A percentile compares a stretch with the other conserved stretches of the same genome.
Evolutionary conservation across 495 filamentous ascomycete species (phyloP).

Genomic region (Penicillium roqueforti): DNA sequence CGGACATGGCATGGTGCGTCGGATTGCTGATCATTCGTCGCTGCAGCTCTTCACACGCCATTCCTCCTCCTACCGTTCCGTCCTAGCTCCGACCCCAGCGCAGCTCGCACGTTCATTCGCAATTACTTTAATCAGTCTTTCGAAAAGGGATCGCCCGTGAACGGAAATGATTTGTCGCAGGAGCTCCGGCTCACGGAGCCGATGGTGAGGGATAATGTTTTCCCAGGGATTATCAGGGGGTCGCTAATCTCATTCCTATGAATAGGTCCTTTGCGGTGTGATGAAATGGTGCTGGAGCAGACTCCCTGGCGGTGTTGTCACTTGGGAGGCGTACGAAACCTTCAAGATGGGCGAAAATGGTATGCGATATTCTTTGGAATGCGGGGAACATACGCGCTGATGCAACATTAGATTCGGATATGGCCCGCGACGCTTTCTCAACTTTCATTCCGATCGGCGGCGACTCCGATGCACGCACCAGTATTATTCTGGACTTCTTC

Average conservation of each 20-base stretch:
- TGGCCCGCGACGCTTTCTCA: constrained; percentile 88
- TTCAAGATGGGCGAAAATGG: constrained; percentile 94
- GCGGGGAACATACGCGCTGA: constrained; percentile 7
- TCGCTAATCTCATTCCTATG: constrained; percentile 3
- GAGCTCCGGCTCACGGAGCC: constrained; percentile 92
- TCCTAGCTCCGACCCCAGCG: constrained; percentile 85
- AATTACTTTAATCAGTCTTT: constrained; percentile 73
- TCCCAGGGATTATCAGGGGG: neutral
- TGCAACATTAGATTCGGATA: constrained; percentile 67
- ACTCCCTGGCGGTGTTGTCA: constrained; percentile 85
- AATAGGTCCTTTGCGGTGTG: constrained; percentile 84
- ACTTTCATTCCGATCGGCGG: constrained; percentile 95
- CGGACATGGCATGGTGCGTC: constrained; percentile 23
- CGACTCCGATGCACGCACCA: constrained; percentile 78
- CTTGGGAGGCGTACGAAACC: constrained; percentile 94
- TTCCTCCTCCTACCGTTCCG: constrained; percentile 96
- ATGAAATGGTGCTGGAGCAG: constrained; percentile 99
- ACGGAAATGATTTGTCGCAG: constrained; percentile 68
- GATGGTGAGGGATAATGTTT: constrained; percentile 55
- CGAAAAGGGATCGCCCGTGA: constrained; percentile 45
- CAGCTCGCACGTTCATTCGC: constrained; percentile 85
- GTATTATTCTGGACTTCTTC: constrained; percentile 95
- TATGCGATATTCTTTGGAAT: constrained; percentile 35
- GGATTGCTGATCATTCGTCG: constrained; percentile 35
- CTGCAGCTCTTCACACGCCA: constrained; percentile 75